Evolutionary conservation across 2,329 filamentous ascomycete species (phyloP).

Genomic region (Pyrenophora graminea): DNA sequence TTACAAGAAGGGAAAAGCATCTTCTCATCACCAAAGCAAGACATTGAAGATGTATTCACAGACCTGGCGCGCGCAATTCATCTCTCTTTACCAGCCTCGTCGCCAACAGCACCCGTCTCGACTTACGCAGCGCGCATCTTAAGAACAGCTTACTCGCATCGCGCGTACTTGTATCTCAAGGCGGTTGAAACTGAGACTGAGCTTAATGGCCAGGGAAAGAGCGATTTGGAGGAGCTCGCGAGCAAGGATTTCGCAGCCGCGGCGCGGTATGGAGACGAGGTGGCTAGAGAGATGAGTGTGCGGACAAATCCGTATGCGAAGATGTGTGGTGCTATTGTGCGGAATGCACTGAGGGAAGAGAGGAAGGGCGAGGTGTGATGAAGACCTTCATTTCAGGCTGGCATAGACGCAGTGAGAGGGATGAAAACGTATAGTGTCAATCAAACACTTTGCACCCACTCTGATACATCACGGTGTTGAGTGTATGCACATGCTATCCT

Average conservation of each 20-base stretch:
- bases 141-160: slow-evolving; percentile 72
- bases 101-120: slow-evolving; percentile 58
- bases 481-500: too few relatives aligned
- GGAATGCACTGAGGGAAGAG: slow-evolving; percentile 63
- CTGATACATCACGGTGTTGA: too few relatives aligned
- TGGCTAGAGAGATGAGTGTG: slow-evolving; percentile 62
- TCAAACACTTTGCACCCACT: too few relatives aligned
- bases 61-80: slow-evolving; percentile 57
- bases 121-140: slow-evolving; percentile 68
- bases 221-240: slow-evolving; percentile 59
- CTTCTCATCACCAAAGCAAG: slow-evolving; percentile 17
- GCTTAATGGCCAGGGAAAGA: slow-evolving; percentile 39
- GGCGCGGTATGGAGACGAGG: slow-evolving; percentile 60
- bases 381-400: too few relatives aligned
- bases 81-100: slow-evolving; percentile 53
- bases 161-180: slow-evolving; percentile 54
- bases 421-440: not conserved
- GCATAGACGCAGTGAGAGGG: not conserved
- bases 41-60: slow-evolving; percentile 31
- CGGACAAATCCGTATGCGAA: slow-evolving; percentile 66
- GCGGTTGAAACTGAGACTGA: slow-evolving; percentile 45
- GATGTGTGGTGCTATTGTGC: slow-evolving; percentile 65
- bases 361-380: slow-evolving; percentile 11
- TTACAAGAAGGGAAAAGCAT: slow-evolving; percentile 12
- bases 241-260: slow-evolving; percentile 60